Evolutionary conservation across 345 rosid genomes (phyloP).

Genomic region (Populus pruinosa): DNA sequence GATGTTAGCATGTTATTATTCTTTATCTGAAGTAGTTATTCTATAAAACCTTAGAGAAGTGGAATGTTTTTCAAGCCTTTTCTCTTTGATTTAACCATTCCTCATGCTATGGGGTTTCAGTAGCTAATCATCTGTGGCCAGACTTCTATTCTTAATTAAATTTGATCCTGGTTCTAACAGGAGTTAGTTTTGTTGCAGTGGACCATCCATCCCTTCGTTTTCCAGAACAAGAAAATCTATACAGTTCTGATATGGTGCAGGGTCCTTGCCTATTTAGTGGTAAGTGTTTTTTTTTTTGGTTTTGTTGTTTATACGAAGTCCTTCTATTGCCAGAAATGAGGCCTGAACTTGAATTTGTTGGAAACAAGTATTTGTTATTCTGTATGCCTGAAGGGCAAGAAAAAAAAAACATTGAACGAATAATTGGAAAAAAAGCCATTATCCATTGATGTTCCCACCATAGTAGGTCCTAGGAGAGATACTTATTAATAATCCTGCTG

Average conservation of each 20-base stretch:
- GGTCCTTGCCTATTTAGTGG: slow-evolving; percentile 26
- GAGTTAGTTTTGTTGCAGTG: slow-evolving; percentile 12
- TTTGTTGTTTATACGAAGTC: too few relatives aligned
- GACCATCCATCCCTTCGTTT: slow-evolving; percentile 25
- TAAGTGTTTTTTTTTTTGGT: background rate
- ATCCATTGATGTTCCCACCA: too few relatives aligned
- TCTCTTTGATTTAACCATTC: background rate
- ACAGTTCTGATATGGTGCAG: slow-evolving; percentile 27
- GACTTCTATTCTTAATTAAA: background rate
- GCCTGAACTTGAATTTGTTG: background rate
- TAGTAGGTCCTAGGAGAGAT: too few relatives aligned
- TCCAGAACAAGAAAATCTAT: slow-evolving; percentile 24
- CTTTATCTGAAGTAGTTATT: background rate
- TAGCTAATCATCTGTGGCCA: background rate
- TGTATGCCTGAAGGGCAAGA: background rate
- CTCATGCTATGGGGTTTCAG: background rate
- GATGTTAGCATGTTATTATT: background rate
- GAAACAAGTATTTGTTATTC: background rate
- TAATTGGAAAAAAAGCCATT: too few relatives aligned
- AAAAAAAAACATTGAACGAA: too few relatives aligned
- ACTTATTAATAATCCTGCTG: too few relatives aligned
- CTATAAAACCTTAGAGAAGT: background rate
- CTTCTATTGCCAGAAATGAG: background rate
- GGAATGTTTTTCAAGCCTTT: background rate
- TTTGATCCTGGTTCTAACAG: slow-evolving; percentile 2